A percentile compares a stretch with the other conserved stretches of the same genome.
Conservation (phyloP, 495 filamentous ascomycete species). For the Podospora conica region DNA sequence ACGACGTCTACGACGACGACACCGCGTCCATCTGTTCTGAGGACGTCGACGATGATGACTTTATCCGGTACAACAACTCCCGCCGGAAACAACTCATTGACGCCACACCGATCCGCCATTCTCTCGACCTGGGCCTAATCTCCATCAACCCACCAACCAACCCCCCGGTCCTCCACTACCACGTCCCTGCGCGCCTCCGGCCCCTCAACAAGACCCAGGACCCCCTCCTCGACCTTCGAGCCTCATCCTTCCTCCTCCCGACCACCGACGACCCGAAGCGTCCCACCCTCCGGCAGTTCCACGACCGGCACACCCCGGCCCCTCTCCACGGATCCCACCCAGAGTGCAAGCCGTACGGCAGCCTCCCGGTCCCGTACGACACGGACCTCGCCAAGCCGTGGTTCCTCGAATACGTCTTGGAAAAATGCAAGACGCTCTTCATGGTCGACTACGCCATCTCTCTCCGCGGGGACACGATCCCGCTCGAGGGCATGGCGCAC, state of each 20-base stretch:
- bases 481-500: not conserved
- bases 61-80: not conserved
- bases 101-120: not conserved
- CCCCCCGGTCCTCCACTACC: not conserved
- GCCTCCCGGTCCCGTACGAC: not conserved
- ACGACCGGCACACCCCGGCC: not conserved
- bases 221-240: not conserved
- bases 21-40: not conserved
- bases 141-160: not conserved
- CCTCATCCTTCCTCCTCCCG: not conserved
- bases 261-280: not conserved
- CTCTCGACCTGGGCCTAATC: not conserved
- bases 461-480: not conserved
- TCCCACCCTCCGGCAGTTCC: not conserved
- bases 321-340: not conserved
- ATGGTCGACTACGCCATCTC: not conserved
- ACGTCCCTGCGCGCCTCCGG: not conserved
- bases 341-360: not conserved
- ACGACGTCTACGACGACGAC: not conserved
- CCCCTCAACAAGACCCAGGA: not conserved
- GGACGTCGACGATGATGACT: not conserved
- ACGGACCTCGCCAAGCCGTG: not conserved
- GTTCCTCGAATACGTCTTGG: not conserved
- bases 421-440: not conserved
- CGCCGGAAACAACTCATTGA: not conserved